These are phyloP conservation scores for Kokia cookei DNA, from an alignment of 441 rosid genomes.

Conservation along the genomic window DNA sequence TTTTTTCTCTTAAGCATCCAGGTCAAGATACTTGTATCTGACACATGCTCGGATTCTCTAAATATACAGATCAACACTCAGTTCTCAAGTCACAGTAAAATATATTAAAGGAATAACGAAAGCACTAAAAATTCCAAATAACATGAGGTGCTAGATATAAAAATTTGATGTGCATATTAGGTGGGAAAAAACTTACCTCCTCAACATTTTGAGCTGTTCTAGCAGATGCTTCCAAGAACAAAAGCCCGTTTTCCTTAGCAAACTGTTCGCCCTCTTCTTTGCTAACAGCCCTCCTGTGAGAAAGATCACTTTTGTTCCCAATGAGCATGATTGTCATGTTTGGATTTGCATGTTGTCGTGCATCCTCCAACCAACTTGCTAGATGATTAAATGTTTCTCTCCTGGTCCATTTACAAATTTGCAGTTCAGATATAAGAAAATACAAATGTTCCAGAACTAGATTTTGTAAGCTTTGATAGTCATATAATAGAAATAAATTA, in stretches of 20 bases:
- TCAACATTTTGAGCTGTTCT: conserved; percentile 60
- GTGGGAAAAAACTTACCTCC: conserved; percentile 24
- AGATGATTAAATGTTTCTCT: conserved; percentile 59
- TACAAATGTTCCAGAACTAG: neutral
- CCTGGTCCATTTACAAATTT: conserved; percentile 20
- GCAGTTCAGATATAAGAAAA: neutral
- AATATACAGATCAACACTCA: too few species aligned
- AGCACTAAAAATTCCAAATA: neutral
- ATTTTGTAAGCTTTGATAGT: neutral
- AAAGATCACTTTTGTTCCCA: conserved; percentile 48
- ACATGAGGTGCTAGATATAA: neutral
- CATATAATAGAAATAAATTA: neutral
- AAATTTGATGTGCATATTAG: neutral
- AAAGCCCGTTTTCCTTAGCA: conserved; percentile 49
- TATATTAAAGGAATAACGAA: neutral
- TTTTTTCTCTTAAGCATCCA: too few species aligned
- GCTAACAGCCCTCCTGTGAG: conserved; percentile 49
- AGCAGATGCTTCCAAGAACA: conserved; percentile 53
- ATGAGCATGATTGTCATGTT: conserved; percentile 51
- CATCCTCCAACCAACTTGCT: conserved; percentile 57
- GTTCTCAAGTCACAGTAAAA: too few species aligned
- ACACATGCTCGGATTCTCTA: too few species aligned
- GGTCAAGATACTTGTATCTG: too few species aligned
- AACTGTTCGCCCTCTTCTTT: conserved; percentile 55
- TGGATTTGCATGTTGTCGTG: conserved; percentile 55